phyloP scores from a whole-genome alignment of 805 yeast genomes.

The Limtongia smithiae region DNA sequence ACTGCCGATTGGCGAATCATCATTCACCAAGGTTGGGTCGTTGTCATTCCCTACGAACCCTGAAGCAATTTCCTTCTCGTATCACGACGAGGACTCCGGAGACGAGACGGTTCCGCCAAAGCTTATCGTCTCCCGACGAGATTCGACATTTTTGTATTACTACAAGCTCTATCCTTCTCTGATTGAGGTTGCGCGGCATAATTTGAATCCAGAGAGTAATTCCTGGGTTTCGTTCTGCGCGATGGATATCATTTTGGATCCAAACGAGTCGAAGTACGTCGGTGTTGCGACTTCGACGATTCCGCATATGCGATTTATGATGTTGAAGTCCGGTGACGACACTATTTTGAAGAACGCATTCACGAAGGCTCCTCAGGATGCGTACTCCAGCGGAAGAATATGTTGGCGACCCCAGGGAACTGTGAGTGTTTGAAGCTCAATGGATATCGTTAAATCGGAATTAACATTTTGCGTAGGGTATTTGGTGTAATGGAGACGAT shows the following conservation, averaged over 20 bases:
- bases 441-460: neutral
- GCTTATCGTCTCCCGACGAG: slow-evolving; percentile 28
- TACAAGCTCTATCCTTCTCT: slow-evolving; percentile 22
- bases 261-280: slow-evolving; percentile 33
- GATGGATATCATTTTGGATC: slow-evolving; percentile 26
- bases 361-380: slow-evolving; percentile 64
- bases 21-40: slow-evolving; percentile 10
- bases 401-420: slow-evolving; percentile 43
- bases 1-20: neutral
- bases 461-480: slow-evolving; percentile 39
- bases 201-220: slow-evolving; percentile 27
- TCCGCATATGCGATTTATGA: slow-evolving; percentile 69
- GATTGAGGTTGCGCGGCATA: slow-evolving; percentile 26
- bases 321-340: slow-evolving; percentile 39
- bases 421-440: slow-evolving; percentile 1
- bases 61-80: slow-evolving; percentile 23
- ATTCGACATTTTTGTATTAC: slow-evolving; percentile 29
- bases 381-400: slow-evolving; percentile 52
- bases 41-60: slow-evolving; percentile 26
- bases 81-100: neutral
- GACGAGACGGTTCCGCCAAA: slow-evolving; percentile 1
- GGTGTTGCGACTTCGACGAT: slow-evolving; percentile 73
- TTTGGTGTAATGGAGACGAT: slow-evolving; percentile 70
- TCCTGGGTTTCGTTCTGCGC: slow-evolving; percentile 30
- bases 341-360: slow-evolving; percentile 44